Evolutionary conservation across 148 eudicot genomes (phyloP).

Genomic region (Camellia sinensis): DNA sequence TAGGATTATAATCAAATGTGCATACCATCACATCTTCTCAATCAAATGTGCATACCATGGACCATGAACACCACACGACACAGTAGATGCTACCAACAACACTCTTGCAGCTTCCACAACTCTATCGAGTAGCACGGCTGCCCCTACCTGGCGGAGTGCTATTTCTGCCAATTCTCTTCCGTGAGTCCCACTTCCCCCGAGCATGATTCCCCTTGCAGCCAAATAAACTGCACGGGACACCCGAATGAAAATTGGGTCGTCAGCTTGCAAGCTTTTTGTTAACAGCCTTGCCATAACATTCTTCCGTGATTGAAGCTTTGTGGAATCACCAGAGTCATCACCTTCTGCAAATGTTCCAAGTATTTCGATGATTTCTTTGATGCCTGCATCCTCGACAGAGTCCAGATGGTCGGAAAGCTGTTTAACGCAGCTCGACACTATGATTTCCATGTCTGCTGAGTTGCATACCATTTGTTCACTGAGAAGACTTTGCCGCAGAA

Average conservation of each 20-base stretch:
- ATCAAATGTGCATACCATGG: constrained; percentile 37
- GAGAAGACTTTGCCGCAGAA: constrained; percentile 47
- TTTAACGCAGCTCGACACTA: constrained; percentile 19
- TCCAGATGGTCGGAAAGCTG: constrained; percentile 36
- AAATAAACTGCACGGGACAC: constrained; percentile 48
- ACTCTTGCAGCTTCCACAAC: constrained; percentile 29
- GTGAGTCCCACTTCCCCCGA: constrained; percentile 31
- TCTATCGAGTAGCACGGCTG: constrained; percentile 23
- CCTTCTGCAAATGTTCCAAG: constrained; percentile 20
- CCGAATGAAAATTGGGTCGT: constrained; percentile 38
- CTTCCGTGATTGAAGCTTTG: constrained; percentile 29
- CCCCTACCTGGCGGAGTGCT: constrained; percentile 43
- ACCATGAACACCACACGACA: constrained; percentile 41
- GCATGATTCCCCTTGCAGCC: constrained; percentile 46
- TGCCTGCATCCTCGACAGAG: constrained; percentile 31
- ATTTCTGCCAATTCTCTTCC: constrained; percentile 41
- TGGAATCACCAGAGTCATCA: constrained; percentile 10
- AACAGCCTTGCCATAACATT: constrained; percentile 40
- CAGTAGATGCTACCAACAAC: constrained; percentile 34
- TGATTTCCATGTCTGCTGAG: constrained; percentile 32
- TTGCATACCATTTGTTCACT: constrained; percentile 32
- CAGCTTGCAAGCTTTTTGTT: constrained; percentile 50
- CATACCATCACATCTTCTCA: neutral
- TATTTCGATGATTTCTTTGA: constrained; percentile 31
- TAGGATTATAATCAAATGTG: too few relatives aligned